Conservation (phyloP, 352 stramenopile genomes). For the Phytophthora pistaciae region DNA sequence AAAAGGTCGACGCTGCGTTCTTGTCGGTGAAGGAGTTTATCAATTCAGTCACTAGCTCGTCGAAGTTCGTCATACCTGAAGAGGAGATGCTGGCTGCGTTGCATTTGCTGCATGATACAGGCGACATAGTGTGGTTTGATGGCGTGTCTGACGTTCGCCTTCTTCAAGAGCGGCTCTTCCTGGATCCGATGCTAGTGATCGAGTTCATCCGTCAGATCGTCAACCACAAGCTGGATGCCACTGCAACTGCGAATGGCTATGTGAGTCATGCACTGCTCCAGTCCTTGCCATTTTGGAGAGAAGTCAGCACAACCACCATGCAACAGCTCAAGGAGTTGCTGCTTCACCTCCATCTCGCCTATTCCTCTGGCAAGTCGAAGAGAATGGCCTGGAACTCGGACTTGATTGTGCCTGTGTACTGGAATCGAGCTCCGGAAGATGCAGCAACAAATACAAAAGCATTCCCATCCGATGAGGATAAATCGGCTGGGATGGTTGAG, state of each 20-base stretch:
- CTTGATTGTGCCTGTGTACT: conserved; percentile 23
- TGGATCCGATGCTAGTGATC: conserved; percentile 13
- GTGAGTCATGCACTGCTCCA: conserved; percentile 8
- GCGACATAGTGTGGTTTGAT: conserved; percentile 25
- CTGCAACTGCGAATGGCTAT: neutral
- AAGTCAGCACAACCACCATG: conserved; percentile 6
- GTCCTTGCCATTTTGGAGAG: conserved; percentile 11
- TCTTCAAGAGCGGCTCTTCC: conserved; percentile 7
- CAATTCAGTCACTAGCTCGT: neutral
- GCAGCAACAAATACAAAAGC: conserved; percentile 5
- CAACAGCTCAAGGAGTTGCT: conserved; percentile 20
- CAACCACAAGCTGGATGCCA: conserved; percentile 15
- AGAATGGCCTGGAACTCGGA: conserved; percentile 23
- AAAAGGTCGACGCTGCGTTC: conserved; percentile 6
- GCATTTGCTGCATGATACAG: conserved; percentile 15
- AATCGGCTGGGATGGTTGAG: conserved; percentile 1
- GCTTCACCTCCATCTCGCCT: conserved; percentile 18
- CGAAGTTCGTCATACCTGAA: neutral
- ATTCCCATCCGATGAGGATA: neutral
- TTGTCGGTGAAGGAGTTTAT: conserved; percentile 3
- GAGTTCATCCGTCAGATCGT: conserved; percentile 21
- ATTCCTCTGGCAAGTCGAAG: conserved; percentile 12
- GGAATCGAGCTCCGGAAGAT: conserved; percentile 27
- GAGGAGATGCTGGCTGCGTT: conserved; percentile 7
- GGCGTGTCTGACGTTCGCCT: neutral